phyloP scores from a whole-genome alignment of 495 filamentous ascomycete species.

The Chaetomium tenue region DNA sequence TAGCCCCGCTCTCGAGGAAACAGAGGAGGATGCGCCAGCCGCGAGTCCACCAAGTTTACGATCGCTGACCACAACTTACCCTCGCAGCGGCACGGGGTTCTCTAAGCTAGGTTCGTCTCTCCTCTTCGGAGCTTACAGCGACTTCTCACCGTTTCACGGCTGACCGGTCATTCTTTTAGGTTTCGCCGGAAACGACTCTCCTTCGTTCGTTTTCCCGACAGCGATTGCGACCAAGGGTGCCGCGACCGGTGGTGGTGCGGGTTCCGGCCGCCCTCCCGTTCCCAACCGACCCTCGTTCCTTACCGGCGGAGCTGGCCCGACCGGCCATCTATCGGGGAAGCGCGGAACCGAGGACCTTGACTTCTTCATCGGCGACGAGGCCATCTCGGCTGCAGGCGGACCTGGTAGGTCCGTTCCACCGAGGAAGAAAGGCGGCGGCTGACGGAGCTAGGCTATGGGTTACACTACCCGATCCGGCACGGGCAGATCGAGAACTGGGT shows the following conservation, averaged over 20 bases:
- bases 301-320: conserved; percentile 79
- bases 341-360: conserved; percentile 96
- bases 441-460: conserved; percentile 69
- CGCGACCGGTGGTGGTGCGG: conserved; percentile 66
- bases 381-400: conserved; percentile 75
- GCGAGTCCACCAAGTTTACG: conserved; percentile 9
- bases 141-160: neutral
- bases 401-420: conserved; percentile 57
- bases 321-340: conserved; percentile 81
- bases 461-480: conserved; percentile 96
- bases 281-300: conserved; percentile 93
- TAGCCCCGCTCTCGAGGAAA: conserved; percentile 25
- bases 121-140: neutral
- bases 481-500: conserved; percentile 99
- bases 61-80: conserved; percentile 28
- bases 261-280: conserved; percentile 82
- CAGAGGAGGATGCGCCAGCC: conserved; percentile 7
- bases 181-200: conserved; percentile 98
- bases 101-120: conserved; percentile 82
- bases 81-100: conserved; percentile 88
- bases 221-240: conserved; percentile 93
- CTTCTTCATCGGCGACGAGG: conserved; percentile 98
- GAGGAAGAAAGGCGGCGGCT: neutral
- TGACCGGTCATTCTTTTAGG: conserved; percentile 51
- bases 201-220: conserved; percentile 98